These are phyloP conservation scores for Diplodia sapinea DNA, from an alignment of 2,329 filamentous ascomycete genomes.

Conservation along the genomic window DNA sequence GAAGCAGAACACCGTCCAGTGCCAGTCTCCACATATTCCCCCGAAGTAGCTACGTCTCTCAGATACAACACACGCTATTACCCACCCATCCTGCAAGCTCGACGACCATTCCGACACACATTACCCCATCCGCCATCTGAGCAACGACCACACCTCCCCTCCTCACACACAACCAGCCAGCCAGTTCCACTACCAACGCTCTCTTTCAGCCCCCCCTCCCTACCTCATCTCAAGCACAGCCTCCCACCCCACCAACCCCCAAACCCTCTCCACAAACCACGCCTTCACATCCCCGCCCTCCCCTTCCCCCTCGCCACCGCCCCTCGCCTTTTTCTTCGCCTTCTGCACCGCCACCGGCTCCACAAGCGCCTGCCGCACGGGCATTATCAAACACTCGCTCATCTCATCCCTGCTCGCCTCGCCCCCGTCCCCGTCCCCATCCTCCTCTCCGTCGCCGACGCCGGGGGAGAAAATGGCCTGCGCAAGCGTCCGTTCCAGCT, in stretches of 20 bases:
- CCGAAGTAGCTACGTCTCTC: too few species aligned
- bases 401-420: slow-evolving; percentile 43
- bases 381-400: slow-evolving; percentile 51
- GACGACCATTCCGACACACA: too few species aligned
- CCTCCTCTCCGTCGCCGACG: too few species aligned
- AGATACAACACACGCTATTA: too few species aligned
- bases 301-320: neutral
- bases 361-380: slow-evolving; percentile 38
- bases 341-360: slow-evolving; percentile 39
- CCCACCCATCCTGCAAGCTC: too few species aligned
- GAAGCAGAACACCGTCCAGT: too few species aligned
- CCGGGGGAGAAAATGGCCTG: slow-evolving; percentile 46
- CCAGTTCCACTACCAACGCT: neutral
- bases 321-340: neutral
- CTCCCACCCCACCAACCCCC: slow-evolving; percentile 65
- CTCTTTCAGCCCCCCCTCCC: neutral
- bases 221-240: neutral
- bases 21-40: too few species aligned
- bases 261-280: slow-evolving; percentile 63
- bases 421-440: slow-evolving; percentile 36
- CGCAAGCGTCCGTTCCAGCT: slow-evolving; percentile 54
- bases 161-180: neutral
- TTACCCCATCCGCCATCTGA: too few species aligned
- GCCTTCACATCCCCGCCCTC: slow-evolving; percentile 52
- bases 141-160: too few species aligned